These are phyloP conservation scores for Ogataea parapolymorpha DNA, from an alignment of 805 yeast genomes.

Conservation along the genomic window DNA sequence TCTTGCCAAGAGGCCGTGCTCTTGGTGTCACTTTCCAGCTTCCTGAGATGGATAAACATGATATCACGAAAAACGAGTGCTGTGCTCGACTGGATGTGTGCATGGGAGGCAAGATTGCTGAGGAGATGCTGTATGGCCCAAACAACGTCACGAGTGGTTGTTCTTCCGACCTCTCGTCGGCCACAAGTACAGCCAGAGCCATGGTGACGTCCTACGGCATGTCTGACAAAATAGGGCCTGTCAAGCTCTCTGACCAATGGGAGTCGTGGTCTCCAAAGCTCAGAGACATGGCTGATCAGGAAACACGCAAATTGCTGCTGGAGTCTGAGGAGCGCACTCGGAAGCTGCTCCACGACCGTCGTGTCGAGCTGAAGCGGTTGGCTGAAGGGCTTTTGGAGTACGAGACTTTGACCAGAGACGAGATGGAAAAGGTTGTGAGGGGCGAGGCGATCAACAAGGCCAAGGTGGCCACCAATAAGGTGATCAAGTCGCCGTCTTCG, in stretches of 20 bases:
- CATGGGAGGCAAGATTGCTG: constrained; percentile 99
- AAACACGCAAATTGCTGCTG: constrained; percentile 72
- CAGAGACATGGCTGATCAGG: constrained; percentile 88
- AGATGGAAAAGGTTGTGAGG: constrained; percentile 78
- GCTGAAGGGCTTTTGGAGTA: constrained; percentile 94
- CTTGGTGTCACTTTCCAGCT: constrained; percentile 95
- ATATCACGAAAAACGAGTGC: constrained; percentile 85
- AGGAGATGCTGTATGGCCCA: constrained; percentile 85
- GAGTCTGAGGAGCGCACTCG: constrained; percentile 81
- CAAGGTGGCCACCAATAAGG: constrained; percentile 70
- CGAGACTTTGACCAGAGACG: constrained; percentile 89
- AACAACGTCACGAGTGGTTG: constrained; percentile 96
- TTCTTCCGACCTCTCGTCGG: constrained; percentile 83
- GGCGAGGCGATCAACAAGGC: constrained; percentile 75
- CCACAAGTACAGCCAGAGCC: constrained; percentile 90
- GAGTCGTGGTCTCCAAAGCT: constrained; percentile 89
- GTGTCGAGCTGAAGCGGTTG: constrained; percentile 72
- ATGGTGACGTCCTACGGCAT: constrained; percentile 97
- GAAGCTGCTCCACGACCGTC: constrained; percentile 54
- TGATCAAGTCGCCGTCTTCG: constrained; percentile 46
- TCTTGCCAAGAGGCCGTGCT: constrained; percentile 94
- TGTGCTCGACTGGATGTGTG: constrained; percentile 91
- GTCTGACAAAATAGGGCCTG: constrained; percentile 93
- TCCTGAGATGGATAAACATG: constrained; percentile 98
- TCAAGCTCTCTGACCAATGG: constrained; percentile 86